Evolutionary conservation across 768 basidiomycete species (phyloP), one percentile per base, ranked within the genome.

Genomic region (Phallus indusiatus): DNA sequence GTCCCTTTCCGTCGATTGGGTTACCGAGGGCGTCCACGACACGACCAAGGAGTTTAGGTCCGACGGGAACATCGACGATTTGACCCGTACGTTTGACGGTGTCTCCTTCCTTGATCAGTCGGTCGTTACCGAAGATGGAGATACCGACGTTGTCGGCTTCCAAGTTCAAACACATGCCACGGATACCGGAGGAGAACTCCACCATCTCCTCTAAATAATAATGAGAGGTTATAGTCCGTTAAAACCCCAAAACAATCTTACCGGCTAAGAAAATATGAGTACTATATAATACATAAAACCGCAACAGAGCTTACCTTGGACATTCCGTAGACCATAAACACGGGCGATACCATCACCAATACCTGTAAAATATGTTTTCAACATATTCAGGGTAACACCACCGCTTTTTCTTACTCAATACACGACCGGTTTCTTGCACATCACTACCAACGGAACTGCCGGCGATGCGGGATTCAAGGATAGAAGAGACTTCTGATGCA

Each of bases 101-200:
- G 79, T 99, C 96, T 68, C 95, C 96, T 78, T 98, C 96, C 84
- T 94, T 94, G 85, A 98, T 98, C 80, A 88, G 84, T 82, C 90
- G 90, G 76, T 92, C 90, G 72, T 88, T 89, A 83, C 88, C 89
- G 82, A 99, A 99, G 80, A 98, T 94, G 80, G 96, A 93, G 71
- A 99, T 93, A 92, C 96, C 96, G 81, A 98, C 95, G 70, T 97
- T 97, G 86, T 98, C 96, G 77, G 95, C 93, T 79, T 99, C 96
- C 85, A 99, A 88, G 89, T 99, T 99, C 76, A 99, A 77, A 76
- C 94, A 97, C 96, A 99, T 99, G 82, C 96, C 96, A 73, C 96
- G 94, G 69, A 99, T 86, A 76, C 96, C 96, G 54, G 96, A 98
- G 53, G 95, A 92, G 84, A 99, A 99, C 83, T 99, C 96, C 83